Evolutionary conservation across 768 basidiomycete genomes (phyloP).

Genomic region (Lactarius pseudohatsudake): DNA sequence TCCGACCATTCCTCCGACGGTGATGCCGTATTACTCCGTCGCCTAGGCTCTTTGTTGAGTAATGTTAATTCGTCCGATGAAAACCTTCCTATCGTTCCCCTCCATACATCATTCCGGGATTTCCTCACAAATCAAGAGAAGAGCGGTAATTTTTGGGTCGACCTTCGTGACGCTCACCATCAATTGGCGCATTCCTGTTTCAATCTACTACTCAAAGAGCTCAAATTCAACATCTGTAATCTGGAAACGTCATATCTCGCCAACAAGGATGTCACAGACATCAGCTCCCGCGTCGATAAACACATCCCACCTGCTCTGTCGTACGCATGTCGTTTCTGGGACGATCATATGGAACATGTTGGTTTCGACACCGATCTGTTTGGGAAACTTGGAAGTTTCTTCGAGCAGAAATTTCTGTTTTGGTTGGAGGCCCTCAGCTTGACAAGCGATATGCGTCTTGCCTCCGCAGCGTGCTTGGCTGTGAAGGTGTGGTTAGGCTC

Average conservation of each 20-base stretch:
- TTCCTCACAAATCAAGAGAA: slow-evolving; percentile 1
- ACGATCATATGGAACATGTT: background rate
- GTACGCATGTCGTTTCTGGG: slow-evolving; percentile 11
- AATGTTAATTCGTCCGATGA: background rate
- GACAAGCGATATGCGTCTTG: background rate
- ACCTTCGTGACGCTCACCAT: background rate
- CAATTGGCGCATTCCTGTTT: background rate
- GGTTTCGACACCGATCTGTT: background rate
- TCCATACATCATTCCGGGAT: background rate
- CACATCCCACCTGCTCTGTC: background rate
- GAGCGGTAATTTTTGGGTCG: background rate
- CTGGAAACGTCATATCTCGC: background rate
- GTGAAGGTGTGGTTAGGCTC: background rate
- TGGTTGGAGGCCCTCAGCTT: background rate
- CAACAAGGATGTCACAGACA: background rate
- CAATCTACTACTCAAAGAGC: background rate
- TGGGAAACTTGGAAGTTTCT: background rate
- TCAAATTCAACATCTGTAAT: slow-evolving; percentile 9
- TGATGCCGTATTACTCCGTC: background rate
- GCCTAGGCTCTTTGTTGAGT: slow-evolving; percentile 2
- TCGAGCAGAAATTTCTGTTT: background rate
- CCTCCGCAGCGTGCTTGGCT: background rate
- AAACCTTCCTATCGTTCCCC: background rate
- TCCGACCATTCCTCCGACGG: background rate
- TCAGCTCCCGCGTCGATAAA: background rate